Conservation (phyloP, 257 asterid genomes). For the Leonotis leonurus region DNA sequence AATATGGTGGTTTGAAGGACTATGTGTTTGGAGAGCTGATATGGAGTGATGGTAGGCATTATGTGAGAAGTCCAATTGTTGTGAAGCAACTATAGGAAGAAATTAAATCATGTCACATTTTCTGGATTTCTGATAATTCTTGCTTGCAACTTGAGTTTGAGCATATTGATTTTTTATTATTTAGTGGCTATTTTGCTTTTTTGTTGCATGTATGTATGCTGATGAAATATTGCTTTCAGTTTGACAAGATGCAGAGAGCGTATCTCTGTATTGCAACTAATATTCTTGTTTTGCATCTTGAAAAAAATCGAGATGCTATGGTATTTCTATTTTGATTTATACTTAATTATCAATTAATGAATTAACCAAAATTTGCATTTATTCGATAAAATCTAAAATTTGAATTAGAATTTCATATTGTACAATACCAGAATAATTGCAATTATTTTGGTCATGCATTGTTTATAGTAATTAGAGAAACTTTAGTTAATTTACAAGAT, state of each 20-base stretch:
- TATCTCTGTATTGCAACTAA: conserved; percentile 4
- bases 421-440: no score
- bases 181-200: neutral
- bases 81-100: conserved; percentile 37
- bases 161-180: neutral
- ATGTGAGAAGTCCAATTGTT: conserved; percentile 78
- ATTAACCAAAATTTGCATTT: no score
- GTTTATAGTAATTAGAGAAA: no score
- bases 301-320: neutral
- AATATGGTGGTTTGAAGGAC: conserved; percentile 18
- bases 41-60: conserved; percentile 81
- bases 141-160: conserved; percentile 2
- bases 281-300: conserved; percentile 14
- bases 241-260: neutral
- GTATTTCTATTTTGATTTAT: neutral
- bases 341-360: no score
- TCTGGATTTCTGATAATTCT: neutral
- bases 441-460: no score
- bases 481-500: no score
- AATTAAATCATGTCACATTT: neutral
- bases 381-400: no score
- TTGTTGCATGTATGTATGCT: neutral
- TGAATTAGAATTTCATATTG: no score
- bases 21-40: conserved; percentile 68
- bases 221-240: neutral